Base-by-base conservation (phyloP, 306 rosid genomes). In the Trichosanthes truncata region DNA sequence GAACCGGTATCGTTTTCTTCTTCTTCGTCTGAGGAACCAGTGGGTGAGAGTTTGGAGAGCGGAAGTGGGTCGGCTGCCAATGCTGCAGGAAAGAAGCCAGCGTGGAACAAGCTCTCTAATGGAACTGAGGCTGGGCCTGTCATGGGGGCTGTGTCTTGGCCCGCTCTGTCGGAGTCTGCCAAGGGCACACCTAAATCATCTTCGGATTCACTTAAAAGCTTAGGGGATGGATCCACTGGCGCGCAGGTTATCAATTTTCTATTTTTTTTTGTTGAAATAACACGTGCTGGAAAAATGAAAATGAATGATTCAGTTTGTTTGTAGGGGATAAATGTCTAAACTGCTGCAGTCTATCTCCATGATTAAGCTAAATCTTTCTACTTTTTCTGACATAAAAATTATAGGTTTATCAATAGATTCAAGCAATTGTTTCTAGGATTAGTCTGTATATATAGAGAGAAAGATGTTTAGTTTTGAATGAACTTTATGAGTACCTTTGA, bases 81-180 rank as follows among this genome's bases (percentile, higher is more conserved):
- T 81, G 85, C 78, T 3, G 21, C 56, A 4, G 89, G 80, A 45
- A 89, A 86, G 89, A 89, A 84, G 87, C 91, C 85, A 4, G 98
- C 78, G 25, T 94, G 97, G 97, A 94, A 85, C 57, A 92, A 82
- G 87, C 89, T 93, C 0, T 81, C 90, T 29, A 87, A 89, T 79
- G 96, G 89, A 20, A 85, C 82, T 6, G 95, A 88, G 81, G 83
- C 78, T 83, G 90, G 82, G 52, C 88, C 89, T 10, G 96, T 91
- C 68, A 89, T 92, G 87, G 97, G 90, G 41, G 88, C 87, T 9
- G 89, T 71, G 10, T 88, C 95, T 17, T 94, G 95, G 97, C 97
- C 96, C 0, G 87, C 93, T 36, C 59, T 91, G 65, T 86, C 94
- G 9, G 92, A 87, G 83, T 84, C 97, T 1, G 84, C 92, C 7